Evolutionary conservation across 345 rosid species (phyloP).

Genomic region (Limnanthes douglasii): DNA sequence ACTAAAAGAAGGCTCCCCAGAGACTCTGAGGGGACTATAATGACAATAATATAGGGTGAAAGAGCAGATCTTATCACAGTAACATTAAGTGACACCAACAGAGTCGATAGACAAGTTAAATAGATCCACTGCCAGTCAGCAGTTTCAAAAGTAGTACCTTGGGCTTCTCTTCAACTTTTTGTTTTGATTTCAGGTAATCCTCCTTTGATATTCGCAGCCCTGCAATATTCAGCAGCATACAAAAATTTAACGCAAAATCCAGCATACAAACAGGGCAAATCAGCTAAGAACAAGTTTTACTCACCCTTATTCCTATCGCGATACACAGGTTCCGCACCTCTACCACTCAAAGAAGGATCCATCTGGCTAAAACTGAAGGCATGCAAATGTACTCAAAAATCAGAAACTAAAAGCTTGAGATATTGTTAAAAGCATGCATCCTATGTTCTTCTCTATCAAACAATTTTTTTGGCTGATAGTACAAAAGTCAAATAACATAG

Average conservation of each 20-base stretch:
- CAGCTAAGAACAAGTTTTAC: slow-evolving; percentile 4
- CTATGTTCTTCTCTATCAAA: slow-evolving; percentile 2
- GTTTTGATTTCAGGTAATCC: slow-evolving; percentile 38
- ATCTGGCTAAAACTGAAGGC: slow-evolving; percentile 43
- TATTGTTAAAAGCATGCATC: slow-evolving; percentile 5
- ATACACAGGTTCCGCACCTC: slow-evolving; percentile 66
- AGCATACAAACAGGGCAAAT: slow-evolving; percentile 1
- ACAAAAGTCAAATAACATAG: no score
- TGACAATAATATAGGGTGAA: no score
- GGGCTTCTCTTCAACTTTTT: slow-evolving; percentile 54
- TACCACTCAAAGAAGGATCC: slow-evolving; percentile 68
- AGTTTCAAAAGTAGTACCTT: slow-evolving; percentile 28
- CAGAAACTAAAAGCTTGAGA: no score
- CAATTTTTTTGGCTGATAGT: no score
- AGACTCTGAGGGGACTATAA: not conserved
- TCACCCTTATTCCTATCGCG: slow-evolving; percentile 81
- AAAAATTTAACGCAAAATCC: slow-evolving; percentile 5
- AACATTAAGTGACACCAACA: no score
- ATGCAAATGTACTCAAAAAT: not conserved
- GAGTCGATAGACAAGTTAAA: no score
- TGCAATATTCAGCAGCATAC: slow-evolving; percentile 15
- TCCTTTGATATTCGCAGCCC: slow-evolving; percentile 64
- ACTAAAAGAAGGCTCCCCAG: not conserved
- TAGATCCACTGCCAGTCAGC: not conserved
- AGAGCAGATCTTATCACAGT: no score